phyloP scores from a whole-genome alignment of 805 yeast species.

The Ogataea ganodermae region DNA sequence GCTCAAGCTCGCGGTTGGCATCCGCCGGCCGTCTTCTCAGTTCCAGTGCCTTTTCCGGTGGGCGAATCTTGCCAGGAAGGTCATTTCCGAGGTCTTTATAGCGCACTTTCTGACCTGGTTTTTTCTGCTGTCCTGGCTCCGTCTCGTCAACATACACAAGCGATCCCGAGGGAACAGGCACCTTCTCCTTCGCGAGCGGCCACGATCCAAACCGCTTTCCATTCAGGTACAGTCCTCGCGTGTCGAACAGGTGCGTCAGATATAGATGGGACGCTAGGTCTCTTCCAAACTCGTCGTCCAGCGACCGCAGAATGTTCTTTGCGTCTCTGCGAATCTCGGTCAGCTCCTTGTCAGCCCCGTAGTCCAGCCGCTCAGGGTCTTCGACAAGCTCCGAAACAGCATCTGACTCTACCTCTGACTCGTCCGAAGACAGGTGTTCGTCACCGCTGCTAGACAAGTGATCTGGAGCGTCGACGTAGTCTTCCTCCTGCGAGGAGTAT shows the following conservation, averaged over 20 bases:
- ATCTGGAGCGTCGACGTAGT: slow-evolving; percentile 17
- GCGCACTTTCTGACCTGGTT: neutral
- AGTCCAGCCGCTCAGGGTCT: slow-evolving; percentile 1
- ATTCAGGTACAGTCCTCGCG: slow-evolving; percentile 41
- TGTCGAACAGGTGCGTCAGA: slow-evolving; percentile 49
- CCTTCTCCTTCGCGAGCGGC: slow-evolving; percentile 48
- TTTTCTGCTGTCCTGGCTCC: slow-evolving; percentile 1
- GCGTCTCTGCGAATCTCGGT: slow-evolving; percentile 20
- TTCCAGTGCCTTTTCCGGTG: slow-evolving; percentile 18
- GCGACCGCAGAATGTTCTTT: slow-evolving; percentile 29
- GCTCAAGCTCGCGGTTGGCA: slow-evolving; percentile 18
- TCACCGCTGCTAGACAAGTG: slow-evolving; percentile 2
- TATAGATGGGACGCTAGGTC: slow-evolving; percentile 71
- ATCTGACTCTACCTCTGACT: neutral
- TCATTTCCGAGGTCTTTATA: slow-evolving; percentile 12
- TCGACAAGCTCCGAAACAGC: neutral
- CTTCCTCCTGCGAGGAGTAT: slow-evolving; percentile 7
- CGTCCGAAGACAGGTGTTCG: neutral
- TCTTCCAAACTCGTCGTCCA: slow-evolving; percentile 51
- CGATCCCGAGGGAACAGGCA: slow-evolving; percentile 40
- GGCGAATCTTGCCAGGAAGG: slow-evolving; percentile 13
- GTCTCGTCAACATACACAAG: slow-evolving; percentile 32
- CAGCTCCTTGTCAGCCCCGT: slow-evolving; percentile 6
- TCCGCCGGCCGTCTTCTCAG: slow-evolving; percentile 12
- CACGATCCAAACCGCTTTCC: slow-evolving; percentile 52